phyloP scores from a whole-genome alignment of 2,329 filamentous ascomycete species.

The Cercospora sp. region DNA sequence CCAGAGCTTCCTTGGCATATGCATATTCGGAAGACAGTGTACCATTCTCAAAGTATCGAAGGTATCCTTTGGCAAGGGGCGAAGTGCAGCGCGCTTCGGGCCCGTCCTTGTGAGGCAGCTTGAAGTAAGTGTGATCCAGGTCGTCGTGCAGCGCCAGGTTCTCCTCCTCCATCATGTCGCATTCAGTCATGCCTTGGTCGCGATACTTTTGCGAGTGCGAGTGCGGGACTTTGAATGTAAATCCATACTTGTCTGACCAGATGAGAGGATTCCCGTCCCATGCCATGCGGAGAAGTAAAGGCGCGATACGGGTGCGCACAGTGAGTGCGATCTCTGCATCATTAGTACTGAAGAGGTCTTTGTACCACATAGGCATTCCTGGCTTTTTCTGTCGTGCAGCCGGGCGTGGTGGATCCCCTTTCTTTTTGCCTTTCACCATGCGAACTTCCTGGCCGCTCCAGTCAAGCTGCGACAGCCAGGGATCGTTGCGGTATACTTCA shows the following conservation, averaged over 20 bases:
- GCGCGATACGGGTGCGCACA: slow-evolving; percentile 83
- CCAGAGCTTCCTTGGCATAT: slow-evolving; percentile 89
- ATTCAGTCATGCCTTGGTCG: slow-evolving; percentile 69
- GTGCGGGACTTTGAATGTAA: slow-evolving; percentile 79
- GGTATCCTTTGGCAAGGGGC: slow-evolving; percentile 87
- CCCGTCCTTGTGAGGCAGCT: slow-evolving; percentile 94
- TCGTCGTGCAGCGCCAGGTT: slow-evolving; percentile 68
- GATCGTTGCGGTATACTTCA: slow-evolving; percentile 72
- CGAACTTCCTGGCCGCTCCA: slow-evolving; percentile 92
- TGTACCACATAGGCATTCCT: slow-evolving; percentile 95
- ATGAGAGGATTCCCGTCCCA: slow-evolving; percentile 90
- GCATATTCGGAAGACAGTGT: slow-evolving; percentile 81
- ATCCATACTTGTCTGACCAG: slow-evolving; percentile 92
- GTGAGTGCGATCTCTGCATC: slow-evolving; percentile 72
- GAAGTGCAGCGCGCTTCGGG: slow-evolving; percentile 79
- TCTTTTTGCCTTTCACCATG: slow-evolving; percentile 90
- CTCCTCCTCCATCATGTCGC: slow-evolving; percentile 75
- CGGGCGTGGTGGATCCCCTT: slow-evolving; percentile 73
- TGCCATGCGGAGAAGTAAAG: slow-evolving; percentile 75
- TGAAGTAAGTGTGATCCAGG: slow-evolving; percentile 70
- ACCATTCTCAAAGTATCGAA: slow-evolving; percentile 87
- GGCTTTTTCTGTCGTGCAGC: slow-evolving; percentile 86
- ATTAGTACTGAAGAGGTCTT: slow-evolving; percentile 74
- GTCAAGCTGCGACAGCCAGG: slow-evolving; percentile 90
- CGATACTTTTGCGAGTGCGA: slow-evolving; percentile 64